Percentiles rank a stretch among this genome's conserved stretches.
These are phyloP conservation scores for Hypocrella siamensis DNA, from an alignment of 2,329 filamentous ascomycete species.

Conservation along the genomic window DNA sequence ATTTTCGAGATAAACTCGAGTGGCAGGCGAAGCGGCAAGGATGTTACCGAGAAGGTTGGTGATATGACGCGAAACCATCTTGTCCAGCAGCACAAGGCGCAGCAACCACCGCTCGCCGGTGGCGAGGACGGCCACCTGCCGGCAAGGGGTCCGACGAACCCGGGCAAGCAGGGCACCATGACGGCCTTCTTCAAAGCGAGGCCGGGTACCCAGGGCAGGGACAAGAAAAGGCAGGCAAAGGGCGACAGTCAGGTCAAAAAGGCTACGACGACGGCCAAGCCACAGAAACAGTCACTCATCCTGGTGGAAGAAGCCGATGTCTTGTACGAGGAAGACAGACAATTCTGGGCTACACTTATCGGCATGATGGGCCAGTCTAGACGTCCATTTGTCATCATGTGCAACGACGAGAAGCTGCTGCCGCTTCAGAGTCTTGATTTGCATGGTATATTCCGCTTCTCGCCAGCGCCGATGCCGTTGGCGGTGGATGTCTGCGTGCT, in stretches of 20 bases:
- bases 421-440: slow-evolving; percentile 60
- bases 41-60: slow-evolving; percentile 80
- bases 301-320: slow-evolving; percentile 88
- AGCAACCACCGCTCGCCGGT: slow-evolving; percentile 13
- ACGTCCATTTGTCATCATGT: slow-evolving; percentile 86
- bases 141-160: slow-evolving; percentile 38
- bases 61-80: slow-evolving; percentile 96
- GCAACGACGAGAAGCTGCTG: slow-evolving; percentile 77
- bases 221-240: slow-evolving; percentile 13
- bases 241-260: slow-evolving; percentile 9
- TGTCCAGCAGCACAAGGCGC: slow-evolving; percentile 38
- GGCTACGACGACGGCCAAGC: slow-evolving; percentile 14
- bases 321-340: slow-evolving; percentile 87
- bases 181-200: slow-evolving; percentile 62
- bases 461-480: slow-evolving; percentile 46
- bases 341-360: slow-evolving; percentile 78
- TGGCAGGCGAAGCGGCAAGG: slow-evolving; percentile 70
- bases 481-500: slow-evolving; percentile 70
- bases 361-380: slow-evolving; percentile 71
- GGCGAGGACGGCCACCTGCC: slow-evolving; percentile 12
- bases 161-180: slow-evolving; percentile 64
- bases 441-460: slow-evolving; percentile 71
- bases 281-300: slow-evolving; percentile 87
- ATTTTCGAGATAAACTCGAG: slow-evolving; percentile 89
- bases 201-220: slow-evolving; percentile 10